Conservation (phyloP, 2,329 filamentous ascomycete species). For the Verticillium nonalfalfae region DNA sequence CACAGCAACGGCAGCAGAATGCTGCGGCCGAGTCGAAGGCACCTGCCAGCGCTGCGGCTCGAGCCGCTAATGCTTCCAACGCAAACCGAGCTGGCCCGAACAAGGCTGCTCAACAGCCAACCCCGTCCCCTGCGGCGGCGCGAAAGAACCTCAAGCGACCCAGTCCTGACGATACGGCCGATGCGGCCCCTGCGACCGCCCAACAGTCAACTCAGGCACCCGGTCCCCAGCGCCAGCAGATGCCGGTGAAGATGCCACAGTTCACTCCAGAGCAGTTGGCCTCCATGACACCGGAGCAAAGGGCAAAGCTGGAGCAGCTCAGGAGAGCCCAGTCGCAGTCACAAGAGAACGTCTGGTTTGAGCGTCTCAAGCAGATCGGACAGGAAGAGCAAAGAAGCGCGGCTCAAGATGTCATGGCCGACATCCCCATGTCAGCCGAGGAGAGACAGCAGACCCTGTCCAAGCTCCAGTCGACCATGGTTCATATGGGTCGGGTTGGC, state of each 20-base stretch:
- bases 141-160: conserved; percentile 45
- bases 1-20: conserved; percentile 8
- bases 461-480: conserved; percentile 34
- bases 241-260: conserved; percentile 14
- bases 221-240: conserved; percentile 10
- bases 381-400: conserved; percentile 34
- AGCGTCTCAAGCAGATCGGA: conserved; percentile 26
- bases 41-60: conserved; percentile 5
- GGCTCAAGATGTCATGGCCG: conserved; percentile 30
- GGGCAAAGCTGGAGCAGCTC: conserved; percentile 34
- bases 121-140: conserved; percentile 28
- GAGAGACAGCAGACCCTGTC: conserved; percentile 35
- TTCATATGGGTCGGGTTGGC: conserved; percentile 37
- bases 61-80: conserved; percentile 21
- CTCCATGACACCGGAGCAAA: conserved; percentile 36
- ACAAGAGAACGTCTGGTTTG: conserved; percentile 6
- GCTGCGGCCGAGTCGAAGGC: conserved; percentile 13
- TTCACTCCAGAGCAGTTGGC: conserved; percentile 31
- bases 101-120: conserved; percentile 27
- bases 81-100: conserved; percentile 22
- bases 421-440: conserved; percentile 39
- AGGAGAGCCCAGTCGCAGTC: conserved; percentile 14
- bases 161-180: conserved; percentile 34
- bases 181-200: conserved; percentile 12
- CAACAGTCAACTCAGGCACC: conserved; percentile 3